Evolutionary conservation across 164 flowering plant species (phyloP), one percentile per base, ranked within the genome.

Genomic region (Amborella trichopoda): DNA sequence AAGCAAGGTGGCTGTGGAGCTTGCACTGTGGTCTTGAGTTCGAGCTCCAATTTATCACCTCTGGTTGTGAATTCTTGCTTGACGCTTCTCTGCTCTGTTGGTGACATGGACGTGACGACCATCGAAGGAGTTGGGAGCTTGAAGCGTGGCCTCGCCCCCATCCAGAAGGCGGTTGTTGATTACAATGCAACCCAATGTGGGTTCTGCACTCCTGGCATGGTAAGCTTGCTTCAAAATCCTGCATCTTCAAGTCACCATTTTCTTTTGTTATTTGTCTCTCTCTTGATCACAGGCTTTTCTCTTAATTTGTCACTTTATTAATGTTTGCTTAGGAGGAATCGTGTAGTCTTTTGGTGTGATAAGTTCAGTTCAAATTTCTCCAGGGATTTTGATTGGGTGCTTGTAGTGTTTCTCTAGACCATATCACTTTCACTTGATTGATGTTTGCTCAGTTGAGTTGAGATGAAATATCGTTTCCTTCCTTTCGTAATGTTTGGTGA

Each of bases 171-270:
- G 5, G 30, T 46, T 28, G 49, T 46, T 10, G 49, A 28, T 12
- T 26, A 46, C 30, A 17, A 4, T 28, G 49, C 25, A 14, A 28
- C 38, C 16, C 49, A 46, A 27, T 46, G 49, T 46, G 49, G 49
- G 13, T 46, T 28, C 37, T 46, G 49, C 49, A 46, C 49, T 28
- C 49, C 38, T 46, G 49, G 49, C 12, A 46, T 46, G 49, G 49
- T 46, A 19, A 28, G 49, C 22, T 6, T 21, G 23, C 4, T 21
- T n/a, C n/a, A n/a, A n/a, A n/a, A n/a, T n/a, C n/a, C 22, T 21
- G 16, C 30, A 26, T 44, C 48, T 16, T 25, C 17, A 6, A 9
- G 17, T 16, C n/a, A n/a, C n/a, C n/a, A n/a, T n/a, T n/a, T n/a
- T n/a, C n/a, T n/a, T n/a, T n/a, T n/a, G n/a, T n/a, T n/a, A n/a